phyloP scores from a whole-genome alignment of 495 filamentous ascomycete species.

The Neurospora sp. region DNA sequence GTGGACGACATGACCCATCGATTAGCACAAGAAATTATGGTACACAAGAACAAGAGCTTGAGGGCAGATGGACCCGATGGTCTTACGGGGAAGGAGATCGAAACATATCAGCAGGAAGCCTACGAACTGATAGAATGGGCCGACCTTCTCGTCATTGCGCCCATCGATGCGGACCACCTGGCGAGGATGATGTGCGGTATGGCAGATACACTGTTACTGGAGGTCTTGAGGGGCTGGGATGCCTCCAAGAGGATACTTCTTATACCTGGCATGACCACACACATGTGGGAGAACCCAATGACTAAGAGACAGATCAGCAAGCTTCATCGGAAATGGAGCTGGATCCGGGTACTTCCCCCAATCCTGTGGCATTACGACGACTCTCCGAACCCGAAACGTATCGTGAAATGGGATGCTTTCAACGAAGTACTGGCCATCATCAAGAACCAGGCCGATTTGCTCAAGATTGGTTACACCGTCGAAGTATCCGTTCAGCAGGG shows the following conservation, averaged over 20 bases:
- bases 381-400: constrained; percentile 33
- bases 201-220: constrained; percentile 60
- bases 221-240: constrained; percentile 72
- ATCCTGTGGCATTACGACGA: constrained; percentile 63
- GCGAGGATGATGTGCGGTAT: constrained; percentile 76
- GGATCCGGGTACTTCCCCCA: constrained; percentile 62
- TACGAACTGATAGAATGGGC: constrained; percentile 75
- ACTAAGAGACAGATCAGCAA: constrained; percentile 74
- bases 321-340: constrained; percentile 69
- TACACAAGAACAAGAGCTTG: constrained; percentile 35
- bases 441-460: constrained; percentile 53
- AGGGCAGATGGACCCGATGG: constrained; percentile 16
- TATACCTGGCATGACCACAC: constrained; percentile 70
- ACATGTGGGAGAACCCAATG: constrained; percentile 81
- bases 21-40: constrained; percentile 41
- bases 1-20: constrained; percentile 43
- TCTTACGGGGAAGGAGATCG: constrained; percentile 28
- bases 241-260: constrained; percentile 72
- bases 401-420: constrained; percentile 57
- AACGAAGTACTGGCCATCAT: constrained; percentile 55
- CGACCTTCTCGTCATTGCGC: constrained; percentile 71
- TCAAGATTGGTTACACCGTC: constrained; percentile 50
- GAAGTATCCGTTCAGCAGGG: constrained; percentile 36
- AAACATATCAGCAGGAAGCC: constrained; percentile 41
- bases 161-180: constrained; percentile 71